Evolutionary conservation across 2,329 filamentous ascomycete genomes (phyloP).

Genomic region (Colletotrichum noveboracense): DNA sequence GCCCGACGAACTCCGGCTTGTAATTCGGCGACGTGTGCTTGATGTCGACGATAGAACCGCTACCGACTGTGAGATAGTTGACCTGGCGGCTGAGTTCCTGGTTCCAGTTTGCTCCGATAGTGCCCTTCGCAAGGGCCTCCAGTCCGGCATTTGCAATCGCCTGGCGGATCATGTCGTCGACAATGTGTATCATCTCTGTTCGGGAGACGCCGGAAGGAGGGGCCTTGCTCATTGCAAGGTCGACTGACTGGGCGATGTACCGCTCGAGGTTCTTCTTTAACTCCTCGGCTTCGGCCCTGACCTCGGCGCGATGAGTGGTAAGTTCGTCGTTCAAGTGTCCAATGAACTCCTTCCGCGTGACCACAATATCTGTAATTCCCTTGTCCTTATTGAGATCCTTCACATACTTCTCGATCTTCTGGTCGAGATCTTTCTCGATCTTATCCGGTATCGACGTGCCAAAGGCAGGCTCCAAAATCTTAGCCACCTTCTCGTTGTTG

Average conservation of each 20-base stretch:
- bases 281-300: slow-evolving; percentile 44
- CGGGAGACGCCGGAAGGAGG: slow-evolving; percentile 39
- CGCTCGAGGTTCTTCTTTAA: slow-evolving; percentile 39
- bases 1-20: slow-evolving; percentile 34
- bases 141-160: slow-evolving; percentile 51
- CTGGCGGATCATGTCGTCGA: slow-evolving; percentile 47
- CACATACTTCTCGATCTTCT: slow-evolving; percentile 38
- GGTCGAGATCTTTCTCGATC: slow-evolving; percentile 33
- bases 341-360: slow-evolving; percentile 57
- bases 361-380: slow-evolving; percentile 38
- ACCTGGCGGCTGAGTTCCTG: slow-evolving; percentile 56
- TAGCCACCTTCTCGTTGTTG: slow-evolving; percentile 47
- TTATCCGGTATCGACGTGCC: slow-evolving; percentile 27
- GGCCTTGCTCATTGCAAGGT: slow-evolving; percentile 26
- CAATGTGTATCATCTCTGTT: slow-evolving; percentile 44
- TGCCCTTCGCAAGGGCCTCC: slow-evolving; percentile 49
- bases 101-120: slow-evolving; percentile 50
- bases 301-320: slow-evolving; percentile 39
- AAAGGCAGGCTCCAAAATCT: slow-evolving; percentile 24
- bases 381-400: slow-evolving; percentile 38
- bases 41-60: slow-evolving; percentile 70
- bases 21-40: slow-evolving; percentile 65
- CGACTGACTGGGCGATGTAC: slow-evolving; percentile 35
- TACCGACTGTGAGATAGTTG: slow-evolving; percentile 74
- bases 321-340: slow-evolving; percentile 45